A percentile compares a stretch with the other conserved stretches of the same genome.
Evolutionary conservation across 1,284 basidiomycete genomes (phyloP).

Genomic region (Lignosus rhinocerotis): DNA sequence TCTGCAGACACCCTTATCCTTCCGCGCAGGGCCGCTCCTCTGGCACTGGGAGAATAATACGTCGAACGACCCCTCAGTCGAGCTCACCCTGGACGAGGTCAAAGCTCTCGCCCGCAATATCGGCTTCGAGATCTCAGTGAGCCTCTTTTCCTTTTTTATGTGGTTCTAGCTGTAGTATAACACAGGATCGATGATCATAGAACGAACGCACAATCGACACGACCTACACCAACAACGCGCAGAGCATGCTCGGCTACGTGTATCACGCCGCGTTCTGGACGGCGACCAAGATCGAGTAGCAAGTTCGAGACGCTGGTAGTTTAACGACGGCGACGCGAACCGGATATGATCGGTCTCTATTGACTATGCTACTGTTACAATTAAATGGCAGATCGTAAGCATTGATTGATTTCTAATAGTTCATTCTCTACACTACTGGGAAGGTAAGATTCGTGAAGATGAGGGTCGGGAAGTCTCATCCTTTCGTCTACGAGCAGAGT

Average conservation of each 20-base stretch:
- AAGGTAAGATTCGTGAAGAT: no score
- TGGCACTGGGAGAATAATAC: slow-evolving; percentile 96
- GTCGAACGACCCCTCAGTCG: slow-evolving; percentile 80
- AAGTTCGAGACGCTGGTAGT: no score
- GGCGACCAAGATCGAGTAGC: slow-evolving; percentile 58
- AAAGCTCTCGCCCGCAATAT: slow-evolving; percentile 73
- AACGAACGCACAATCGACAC: slow-evolving; percentile 80
- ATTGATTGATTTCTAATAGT: no score
- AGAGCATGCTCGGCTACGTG: slow-evolving; percentile 86
- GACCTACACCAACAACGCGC: slow-evolving; percentile 84
- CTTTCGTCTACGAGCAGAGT: no score
- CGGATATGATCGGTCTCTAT: no score
- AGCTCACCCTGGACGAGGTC: slow-evolving; percentile 88
- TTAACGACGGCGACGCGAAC: no score
- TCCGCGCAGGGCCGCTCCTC: slow-evolving; percentile 73
- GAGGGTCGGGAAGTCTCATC: no score
- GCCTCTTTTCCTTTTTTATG: neutral
- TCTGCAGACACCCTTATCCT: no score
- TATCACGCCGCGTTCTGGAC: slow-evolving; percentile 88
- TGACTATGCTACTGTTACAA: no score
- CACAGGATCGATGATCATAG: slow-evolving; percentile 39
- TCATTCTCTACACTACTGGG: no score
- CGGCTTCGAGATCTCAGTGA: slow-evolving; percentile 72
- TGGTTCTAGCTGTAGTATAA: neutral
- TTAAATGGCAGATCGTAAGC: no score